Conservation (phyloP, 345 rosid species). For the Isatis tinctoria region DNA sequence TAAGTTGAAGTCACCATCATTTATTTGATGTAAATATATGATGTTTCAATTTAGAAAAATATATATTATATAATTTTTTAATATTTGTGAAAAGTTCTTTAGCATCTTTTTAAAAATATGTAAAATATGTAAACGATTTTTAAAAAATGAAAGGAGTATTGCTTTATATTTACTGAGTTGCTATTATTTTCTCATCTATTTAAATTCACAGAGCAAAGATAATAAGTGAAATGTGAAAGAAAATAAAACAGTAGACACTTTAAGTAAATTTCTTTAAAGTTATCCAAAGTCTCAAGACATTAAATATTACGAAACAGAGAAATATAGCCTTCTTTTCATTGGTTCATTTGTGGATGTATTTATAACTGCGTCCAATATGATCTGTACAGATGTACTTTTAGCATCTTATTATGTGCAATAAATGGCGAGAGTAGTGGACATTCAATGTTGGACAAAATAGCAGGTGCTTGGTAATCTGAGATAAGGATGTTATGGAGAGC, state of each 20-base stretch:
- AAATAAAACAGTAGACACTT: neutral
- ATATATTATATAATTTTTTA: no score
- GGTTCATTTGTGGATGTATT: constrained; percentile 14
- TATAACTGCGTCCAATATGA: neutral
- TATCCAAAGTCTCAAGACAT: neutral
- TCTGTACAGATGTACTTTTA: neutral
- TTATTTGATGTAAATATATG: neutral
- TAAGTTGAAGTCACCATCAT: neutral
- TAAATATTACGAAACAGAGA: neutral
- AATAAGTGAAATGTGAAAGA: neutral
- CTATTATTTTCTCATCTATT: neutral
- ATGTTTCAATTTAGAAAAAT: no score
- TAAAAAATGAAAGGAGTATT: neutral
- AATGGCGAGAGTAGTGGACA: neutral
- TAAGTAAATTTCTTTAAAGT: neutral
- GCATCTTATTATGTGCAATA: constrained; percentile 16
- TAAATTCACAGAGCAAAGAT: neutral
- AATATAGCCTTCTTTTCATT: neutral
- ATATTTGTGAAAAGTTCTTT: no score
- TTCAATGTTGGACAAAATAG: constrained; percentile 12
- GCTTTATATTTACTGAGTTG: neutral
- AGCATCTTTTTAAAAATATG: no score
- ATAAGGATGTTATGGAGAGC: neutral
- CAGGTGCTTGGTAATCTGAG: constrained; percentile 10
- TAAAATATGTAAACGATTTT: no score